phyloP scores from a whole-genome alignment of 768 basidiomycete species.

The Auricularia auricula-judae region DNA sequence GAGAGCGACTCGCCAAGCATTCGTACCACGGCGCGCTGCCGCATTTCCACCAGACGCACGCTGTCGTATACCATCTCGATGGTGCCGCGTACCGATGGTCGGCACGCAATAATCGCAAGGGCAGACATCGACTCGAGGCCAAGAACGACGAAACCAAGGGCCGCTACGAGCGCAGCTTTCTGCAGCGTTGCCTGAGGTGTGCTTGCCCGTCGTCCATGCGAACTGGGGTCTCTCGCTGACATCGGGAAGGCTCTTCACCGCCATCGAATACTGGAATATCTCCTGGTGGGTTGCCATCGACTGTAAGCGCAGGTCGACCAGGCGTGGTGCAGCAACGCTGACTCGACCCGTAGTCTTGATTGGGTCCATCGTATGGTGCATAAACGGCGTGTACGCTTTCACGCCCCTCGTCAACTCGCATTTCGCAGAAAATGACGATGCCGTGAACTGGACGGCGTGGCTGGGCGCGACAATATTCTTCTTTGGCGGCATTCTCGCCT shows the following conservation, averaged over 20 bases:
- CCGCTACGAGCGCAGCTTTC: background rate
- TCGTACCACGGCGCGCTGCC: background rate
- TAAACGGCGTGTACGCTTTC: constrained; percentile 46
- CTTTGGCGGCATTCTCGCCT: constrained; percentile 39
- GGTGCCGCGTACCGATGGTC: background rate
- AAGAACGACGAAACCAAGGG: background rate
- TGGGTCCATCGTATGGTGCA: constrained; percentile 40
- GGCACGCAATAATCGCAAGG: background rate
- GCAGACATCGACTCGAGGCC: background rate
- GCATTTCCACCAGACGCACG: background rate
- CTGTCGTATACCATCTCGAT: background rate
- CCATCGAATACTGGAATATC: background rate
- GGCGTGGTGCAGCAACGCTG: background rate
- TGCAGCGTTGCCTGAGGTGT: background rate
- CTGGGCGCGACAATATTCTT: constrained; percentile 53
- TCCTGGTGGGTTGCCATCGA: background rate
- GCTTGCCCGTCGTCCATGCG: background rate
- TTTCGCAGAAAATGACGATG: constrained; percentile 18
- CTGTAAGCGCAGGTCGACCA: background rate
- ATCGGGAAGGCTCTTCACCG: background rate
- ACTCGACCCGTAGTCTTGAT: constrained; percentile 16
- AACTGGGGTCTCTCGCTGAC: background rate
- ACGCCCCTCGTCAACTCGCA: constrained; percentile 31
- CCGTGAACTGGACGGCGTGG: constrained; percentile 40
- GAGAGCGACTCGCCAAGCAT: background rate